A percentile compares a stretch with the other conserved stretches of the same genome.
These are phyloP conservation scores for Gaertneriomyces semiglobifer DNA, from an alignment of 192 early-diverging fungal species.

Conservation along the genomic window DNA sequence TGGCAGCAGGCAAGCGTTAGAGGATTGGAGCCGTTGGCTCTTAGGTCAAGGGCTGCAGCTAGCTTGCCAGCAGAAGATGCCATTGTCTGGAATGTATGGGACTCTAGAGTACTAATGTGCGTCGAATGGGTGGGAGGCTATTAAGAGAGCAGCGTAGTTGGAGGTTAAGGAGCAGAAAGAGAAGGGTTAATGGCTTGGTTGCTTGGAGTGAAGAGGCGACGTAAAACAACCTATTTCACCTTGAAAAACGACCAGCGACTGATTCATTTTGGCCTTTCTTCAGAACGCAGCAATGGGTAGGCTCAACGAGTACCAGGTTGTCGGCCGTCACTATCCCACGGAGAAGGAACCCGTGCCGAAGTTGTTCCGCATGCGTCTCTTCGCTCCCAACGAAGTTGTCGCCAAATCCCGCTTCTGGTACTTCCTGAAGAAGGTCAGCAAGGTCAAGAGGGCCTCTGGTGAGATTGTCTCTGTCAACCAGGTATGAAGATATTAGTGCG, in stretches of 20 bases:
- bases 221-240: not conserved
- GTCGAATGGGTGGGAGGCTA: too few species aligned
- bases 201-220: too few species aligned
- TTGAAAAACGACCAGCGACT: not conserved
- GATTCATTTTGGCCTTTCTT: not conserved
- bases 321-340: slow-evolving; percentile 92
- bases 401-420: slow-evolving; percentile 99
- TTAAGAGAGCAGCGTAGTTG: not conserved
- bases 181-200: too few species aligned
- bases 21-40: too few species aligned
- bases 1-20: too few species aligned
- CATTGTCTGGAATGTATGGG: too few species aligned
- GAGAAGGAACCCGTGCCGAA: slow-evolving; percentile 88
- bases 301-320: slow-evolving; percentile 70
- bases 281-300: slow-evolving; percentile 36
- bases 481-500: slow-evolving; percentile 45
- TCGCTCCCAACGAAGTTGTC: slow-evolving; percentile 96
- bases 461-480: slow-evolving; percentile 97
- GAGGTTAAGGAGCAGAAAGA: not conserved
- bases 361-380: slow-evolving; percentile 98
- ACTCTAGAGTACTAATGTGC: too few species aligned
- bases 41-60: too few species aligned
- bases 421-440: slow-evolving; percentile 97
- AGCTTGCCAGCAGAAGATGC: too few species aligned
- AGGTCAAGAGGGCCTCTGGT: slow-evolving; percentile 98